Base-by-base conservation (phyloP, 805 yeast genomes). In the Candida maesae region DNA sequence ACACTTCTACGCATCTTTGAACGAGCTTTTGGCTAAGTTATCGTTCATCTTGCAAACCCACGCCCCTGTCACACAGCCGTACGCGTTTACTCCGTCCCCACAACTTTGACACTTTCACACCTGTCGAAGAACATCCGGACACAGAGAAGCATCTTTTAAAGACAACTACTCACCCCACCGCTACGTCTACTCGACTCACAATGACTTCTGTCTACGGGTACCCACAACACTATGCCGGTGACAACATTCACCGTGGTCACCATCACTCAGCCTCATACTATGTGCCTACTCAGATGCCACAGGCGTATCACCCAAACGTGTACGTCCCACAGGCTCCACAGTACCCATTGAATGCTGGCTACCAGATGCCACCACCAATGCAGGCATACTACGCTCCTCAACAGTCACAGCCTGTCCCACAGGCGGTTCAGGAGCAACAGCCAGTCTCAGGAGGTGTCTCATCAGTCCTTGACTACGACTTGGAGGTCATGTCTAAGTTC, bases 401-500 rank as follows among this genome's bases (percentile, higher is more conserved):
- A 10, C 45, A 30, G 19, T 40, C 33, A 11, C 54, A 35, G 20
- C 47, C n/a, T 13, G 12, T 23, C 19, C 45, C 39, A 32, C 52
- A 41, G 33, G 46, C 21, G 7, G 42, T 39, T 13, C 48, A 36
- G 25, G 50, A 46, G 33, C 36, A 36, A 21, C 47, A 53, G 21
- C 59, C 66, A 4, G 55, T 51, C 21, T 45, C 53, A 35, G 96
- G 96, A 32, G 96, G 95, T 46, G 91, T 87, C 35, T 71, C 81
- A 28, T 72, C 81, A 13, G 81, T 78, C 25, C 70, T 86, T 56
- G 96, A 89, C 59, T 90, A 91, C 61, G 89, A 87, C 50, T 64
- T 88, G 40, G 73, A 73, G 30, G 66, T 72, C 44, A 90, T 90
- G 95, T 73, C 95, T 8, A 80, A 81, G 44, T 93, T 87, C 55